A percentile compares a stretch with the other conserved stretches of the same genome.
These are phyloP conservation scores for Triticum urartu DNA, from an alignment of 176 grass and related monocot species.

Conservation along the genomic window DNA sequence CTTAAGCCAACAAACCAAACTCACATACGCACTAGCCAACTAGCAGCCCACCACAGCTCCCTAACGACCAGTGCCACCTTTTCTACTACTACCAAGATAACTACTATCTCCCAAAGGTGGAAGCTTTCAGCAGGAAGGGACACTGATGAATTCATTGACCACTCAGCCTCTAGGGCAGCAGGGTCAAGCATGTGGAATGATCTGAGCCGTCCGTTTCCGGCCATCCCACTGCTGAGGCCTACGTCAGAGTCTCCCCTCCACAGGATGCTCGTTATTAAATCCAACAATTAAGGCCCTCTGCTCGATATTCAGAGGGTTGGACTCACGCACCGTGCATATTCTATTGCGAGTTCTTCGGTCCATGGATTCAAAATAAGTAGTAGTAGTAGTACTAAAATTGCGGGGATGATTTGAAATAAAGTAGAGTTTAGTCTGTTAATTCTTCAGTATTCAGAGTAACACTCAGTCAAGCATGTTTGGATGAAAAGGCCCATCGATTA, in stretches of 20 bases:
- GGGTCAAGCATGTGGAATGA: not conserved
- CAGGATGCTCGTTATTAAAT: constrained; percentile 9
- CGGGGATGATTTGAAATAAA: constrained; percentile 17
- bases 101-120: not conserved
- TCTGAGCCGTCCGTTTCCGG: constrained; percentile 16
- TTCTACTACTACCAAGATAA: constrained; percentile 1
- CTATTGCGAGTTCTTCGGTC: not conserved
- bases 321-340: not conserved
- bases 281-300: not conserved
- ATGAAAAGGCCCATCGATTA: not conserved
- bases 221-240: not conserved
- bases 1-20: constrained; percentile 35
- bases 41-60: constrained; percentile 15
- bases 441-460: not conserved
- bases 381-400: not conserved
- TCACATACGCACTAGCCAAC: constrained; percentile 15
- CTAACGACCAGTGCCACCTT: constrained; percentile 8
- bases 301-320: not conserved
- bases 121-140: not conserved
- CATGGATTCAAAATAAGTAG: constrained; percentile 15
- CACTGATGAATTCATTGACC: not conserved
- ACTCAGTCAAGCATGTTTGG: not conserved
- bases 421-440: not conserved
- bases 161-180: not conserved
- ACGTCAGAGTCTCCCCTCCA: not conserved